phyloP scores from a whole-genome alignment of 768 basidiomycete genomes.

The Chalciporus piperatus region DNA sequence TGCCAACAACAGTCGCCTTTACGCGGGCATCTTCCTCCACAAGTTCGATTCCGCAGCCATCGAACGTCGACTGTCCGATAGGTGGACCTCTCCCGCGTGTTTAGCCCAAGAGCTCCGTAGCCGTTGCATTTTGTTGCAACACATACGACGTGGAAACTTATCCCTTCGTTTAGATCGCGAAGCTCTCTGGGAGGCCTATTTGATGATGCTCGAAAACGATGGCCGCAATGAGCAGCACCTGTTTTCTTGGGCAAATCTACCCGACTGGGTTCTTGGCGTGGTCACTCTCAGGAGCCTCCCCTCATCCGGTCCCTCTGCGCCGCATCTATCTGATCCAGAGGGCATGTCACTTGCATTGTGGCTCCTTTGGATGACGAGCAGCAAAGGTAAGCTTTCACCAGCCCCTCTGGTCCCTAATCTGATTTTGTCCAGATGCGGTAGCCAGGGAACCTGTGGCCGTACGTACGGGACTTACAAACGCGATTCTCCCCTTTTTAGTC shows the following conservation, averaged over 20 bases:
- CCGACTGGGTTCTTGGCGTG: conserved; percentile 23
- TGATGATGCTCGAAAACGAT: conserved; percentile 55
- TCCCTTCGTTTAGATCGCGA: conserved; percentile 25
- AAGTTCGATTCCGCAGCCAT: conserved; percentile 45
- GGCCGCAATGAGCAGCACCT: conserved; percentile 45
- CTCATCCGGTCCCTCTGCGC: conserved; percentile 1
- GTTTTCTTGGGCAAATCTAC: conserved; percentile 38
- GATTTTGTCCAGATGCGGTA: conserved; percentile 33
- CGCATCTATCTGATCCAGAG: conserved; percentile 33
- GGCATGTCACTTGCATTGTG: conserved; percentile 41
- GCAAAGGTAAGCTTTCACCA: conserved; percentile 31
- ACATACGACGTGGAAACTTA: conserved; percentile 34
- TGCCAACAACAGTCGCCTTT: conserved; percentile 37
- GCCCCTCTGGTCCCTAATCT: conserved; percentile 5
- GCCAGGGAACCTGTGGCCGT: conserved; percentile 27
- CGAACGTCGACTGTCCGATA: conserved; percentile 35
- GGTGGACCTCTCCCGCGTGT: conserved; percentile 37
- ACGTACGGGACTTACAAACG: conserved; percentile 27
- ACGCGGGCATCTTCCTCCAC: conserved; percentile 41
- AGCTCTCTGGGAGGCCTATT: conserved; percentile 53
- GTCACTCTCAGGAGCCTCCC: conserved; percentile 10
- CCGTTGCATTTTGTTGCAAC: conserved; percentile 40
- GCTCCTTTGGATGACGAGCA: conserved; percentile 47
- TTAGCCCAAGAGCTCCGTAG: conserved; percentile 44
- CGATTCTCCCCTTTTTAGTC: conserved; percentile 40